A percentile compares a stretch with the other conserved stretches of the same genome.
Evolutionary conservation across 176 grass and related monocot species (phyloP).

Genomic region (Saccharum spontaneum): DNA sequence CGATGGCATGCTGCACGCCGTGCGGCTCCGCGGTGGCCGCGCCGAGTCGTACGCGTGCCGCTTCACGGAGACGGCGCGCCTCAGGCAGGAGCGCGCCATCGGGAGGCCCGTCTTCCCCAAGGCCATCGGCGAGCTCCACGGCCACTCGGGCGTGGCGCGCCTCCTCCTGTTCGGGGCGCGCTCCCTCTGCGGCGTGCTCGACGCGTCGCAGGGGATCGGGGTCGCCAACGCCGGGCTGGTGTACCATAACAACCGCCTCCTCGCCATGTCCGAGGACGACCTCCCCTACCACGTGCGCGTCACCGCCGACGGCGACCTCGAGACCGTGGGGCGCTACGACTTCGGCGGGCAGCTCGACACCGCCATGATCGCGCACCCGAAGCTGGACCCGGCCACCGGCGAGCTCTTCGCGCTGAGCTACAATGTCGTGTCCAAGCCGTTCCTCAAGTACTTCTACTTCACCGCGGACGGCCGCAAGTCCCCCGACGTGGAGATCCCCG

Average conservation of each 20-base stretch:
- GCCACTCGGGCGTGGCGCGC: conserved; percentile 76
- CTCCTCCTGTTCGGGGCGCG: conserved; percentile 62
- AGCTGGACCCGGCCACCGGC: conserved; percentile 73
- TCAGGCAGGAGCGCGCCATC: conserved; percentile 59
- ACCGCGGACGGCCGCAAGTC: conserved; percentile 64
- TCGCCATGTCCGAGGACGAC: conserved; percentile 99
- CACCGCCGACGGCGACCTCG: conserved; percentile 60
- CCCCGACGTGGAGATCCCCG: conserved; percentile 64
- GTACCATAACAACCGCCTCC: conserved; percentile 73
- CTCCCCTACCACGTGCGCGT: conserved; percentile 92
- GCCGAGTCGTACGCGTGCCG: conserved; percentile 77
- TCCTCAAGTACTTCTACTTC: conserved; percentile 93
- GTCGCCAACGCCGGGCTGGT: conserved; percentile 93
- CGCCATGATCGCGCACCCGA: conserved; percentile 93
- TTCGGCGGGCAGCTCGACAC: conserved; percentile 65
- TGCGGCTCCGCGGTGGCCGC: conserved; percentile 44
- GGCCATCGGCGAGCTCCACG: conserved; percentile 94
- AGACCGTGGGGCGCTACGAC: conserved; percentile 69
- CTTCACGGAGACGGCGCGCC: conserved; percentile 75
- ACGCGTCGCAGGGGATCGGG: conserved; percentile 60
- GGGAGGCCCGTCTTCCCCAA: conserved; percentile 70
- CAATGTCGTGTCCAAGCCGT: conserved; percentile 68
- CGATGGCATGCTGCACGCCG: conserved; percentile 91
- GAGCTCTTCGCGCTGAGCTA: conserved; percentile 94
- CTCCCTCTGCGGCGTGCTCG: conserved; percentile 56